These are phyloP conservation scores for Hanseniaspora singularis DNA, from an alignment of 805 yeast genomes.

Conservation along the genomic window DNA sequence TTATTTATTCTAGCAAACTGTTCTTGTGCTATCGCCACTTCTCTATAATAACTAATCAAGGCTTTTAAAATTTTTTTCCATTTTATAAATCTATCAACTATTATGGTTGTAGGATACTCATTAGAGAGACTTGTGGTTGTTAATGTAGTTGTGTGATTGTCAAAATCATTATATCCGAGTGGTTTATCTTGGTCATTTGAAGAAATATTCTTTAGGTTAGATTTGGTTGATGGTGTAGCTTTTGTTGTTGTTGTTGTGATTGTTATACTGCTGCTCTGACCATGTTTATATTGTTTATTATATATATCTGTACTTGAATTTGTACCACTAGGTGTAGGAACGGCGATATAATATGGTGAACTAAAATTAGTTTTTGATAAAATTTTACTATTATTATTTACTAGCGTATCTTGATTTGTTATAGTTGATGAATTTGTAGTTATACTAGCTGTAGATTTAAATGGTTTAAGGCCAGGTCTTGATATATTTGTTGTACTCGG, in stretches of 20 bases:
- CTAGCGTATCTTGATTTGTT: slow-evolving; percentile 8
- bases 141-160: slow-evolving; percentile 16
- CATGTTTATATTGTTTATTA: not conserved
- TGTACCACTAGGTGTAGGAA: slow-evolving; percentile 27
- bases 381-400: slow-evolving; percentile 18
- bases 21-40: slow-evolving; percentile 68
- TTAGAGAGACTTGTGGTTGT: too few relatives aligned
- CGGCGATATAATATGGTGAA: slow-evolving; percentile 28
- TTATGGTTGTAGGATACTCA: slow-evolving; percentile 61
- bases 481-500: too few relatives aligned
- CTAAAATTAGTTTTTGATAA: slow-evolving; percentile 24
- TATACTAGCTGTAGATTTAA: slow-evolving; percentile 1
- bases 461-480: slow-evolving; percentile 6
- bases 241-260: slow-evolving; percentile 8
- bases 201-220: not conserved
- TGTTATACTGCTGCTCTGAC: not conserved
- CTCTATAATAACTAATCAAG: slow-evolving; percentile 56
- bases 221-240: not conserved
- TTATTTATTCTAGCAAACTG: slow-evolving; percentile 56
- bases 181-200: too few relatives aligned
- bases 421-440: not conserved
- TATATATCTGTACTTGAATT: not conserved
- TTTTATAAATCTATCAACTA: slow-evolving; percentile 65
- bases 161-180: too few relatives aligned
- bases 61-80: slow-evolving; percentile 72